phyloP scores from a whole-genome alignment of 2,329 filamentous ascomycete species.

The Calonectria multiphialidica region DNA sequence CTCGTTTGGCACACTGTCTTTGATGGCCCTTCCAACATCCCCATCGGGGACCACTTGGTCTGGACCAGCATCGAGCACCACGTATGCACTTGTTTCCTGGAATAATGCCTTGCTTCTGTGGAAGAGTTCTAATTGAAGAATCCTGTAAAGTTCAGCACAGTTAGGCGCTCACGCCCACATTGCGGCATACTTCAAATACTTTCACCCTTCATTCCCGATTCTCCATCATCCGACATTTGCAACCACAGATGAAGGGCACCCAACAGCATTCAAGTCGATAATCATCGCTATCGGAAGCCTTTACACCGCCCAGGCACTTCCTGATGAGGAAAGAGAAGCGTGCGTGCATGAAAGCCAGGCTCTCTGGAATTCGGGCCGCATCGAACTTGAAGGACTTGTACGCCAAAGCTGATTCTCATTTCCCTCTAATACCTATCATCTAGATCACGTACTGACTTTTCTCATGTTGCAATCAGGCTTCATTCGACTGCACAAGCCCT shows the following conservation, averaged over 20 bases:
- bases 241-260: neutral
- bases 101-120: no score
- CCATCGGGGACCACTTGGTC: neutral
- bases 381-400: constrained; percentile 22
- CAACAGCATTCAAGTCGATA: constrained; percentile 23
- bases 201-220: constrained; percentile 39
- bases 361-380: constrained; percentile 32
- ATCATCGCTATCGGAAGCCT: constrained; percentile 35
- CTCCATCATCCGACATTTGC: constrained; percentile 32
- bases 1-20: neutral
- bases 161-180: constrained; percentile 7
- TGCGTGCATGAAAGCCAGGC: constrained; percentile 26
- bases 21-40: neutral
- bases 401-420: neutral
- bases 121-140: no score
- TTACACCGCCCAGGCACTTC: constrained; percentile 26
- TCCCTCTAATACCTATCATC: no score
- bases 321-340: constrained; percentile 16
- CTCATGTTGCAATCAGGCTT: neutral
- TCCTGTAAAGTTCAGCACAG: neutral
- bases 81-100: neutral
- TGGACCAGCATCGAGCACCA: neutral
- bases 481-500: constrained; percentile 39
- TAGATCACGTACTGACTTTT: neutral
- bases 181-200: constrained; percentile 36